Evolutionary conservation across 345 rosid species (phyloP).

Genomic region (Eucalyptus erythrocorys): DNA sequence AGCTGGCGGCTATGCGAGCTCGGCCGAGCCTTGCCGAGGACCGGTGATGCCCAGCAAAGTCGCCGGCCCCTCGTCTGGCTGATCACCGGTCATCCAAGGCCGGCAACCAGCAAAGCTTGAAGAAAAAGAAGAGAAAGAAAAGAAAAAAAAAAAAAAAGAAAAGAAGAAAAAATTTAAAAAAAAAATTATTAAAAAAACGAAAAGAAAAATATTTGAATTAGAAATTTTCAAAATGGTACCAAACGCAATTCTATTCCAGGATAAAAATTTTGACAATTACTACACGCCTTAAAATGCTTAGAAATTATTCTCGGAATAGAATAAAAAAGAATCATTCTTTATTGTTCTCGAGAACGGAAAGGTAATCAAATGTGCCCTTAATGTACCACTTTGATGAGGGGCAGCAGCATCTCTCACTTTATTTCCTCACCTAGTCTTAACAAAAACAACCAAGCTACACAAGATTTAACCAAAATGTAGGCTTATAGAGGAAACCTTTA

Average conservation of each 20-base stretch:
- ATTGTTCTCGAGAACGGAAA: accelerated
- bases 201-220: too few relatives aligned
- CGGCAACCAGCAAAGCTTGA: too few relatives aligned
- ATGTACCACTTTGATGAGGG: not conserved
- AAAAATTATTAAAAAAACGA: too few relatives aligned
- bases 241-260: accelerated
- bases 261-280: too few relatives aligned
- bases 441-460: not conserved
- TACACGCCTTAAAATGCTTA: too few relatives aligned
- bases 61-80: accelerated
- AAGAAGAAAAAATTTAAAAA: too few relatives aligned
- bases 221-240: accelerated
- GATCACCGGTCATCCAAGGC: too few relatives aligned
- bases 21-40: too few relatives aligned
- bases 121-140: too few relatives aligned
- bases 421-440: not conserved
- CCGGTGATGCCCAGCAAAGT: accelerated
- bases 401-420: not conserved
- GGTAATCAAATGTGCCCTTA: too few relatives aligned
- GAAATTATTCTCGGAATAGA: accelerated
- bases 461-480: not conserved
- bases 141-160: too few relatives aligned
- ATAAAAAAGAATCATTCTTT: accelerated
- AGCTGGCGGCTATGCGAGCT: too few relatives aligned
- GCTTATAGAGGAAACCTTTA: not conserved